Base-by-base conservation (phyloP, 495 filamentous ascomycete species). In the Penicillium chermesinum region DNA sequence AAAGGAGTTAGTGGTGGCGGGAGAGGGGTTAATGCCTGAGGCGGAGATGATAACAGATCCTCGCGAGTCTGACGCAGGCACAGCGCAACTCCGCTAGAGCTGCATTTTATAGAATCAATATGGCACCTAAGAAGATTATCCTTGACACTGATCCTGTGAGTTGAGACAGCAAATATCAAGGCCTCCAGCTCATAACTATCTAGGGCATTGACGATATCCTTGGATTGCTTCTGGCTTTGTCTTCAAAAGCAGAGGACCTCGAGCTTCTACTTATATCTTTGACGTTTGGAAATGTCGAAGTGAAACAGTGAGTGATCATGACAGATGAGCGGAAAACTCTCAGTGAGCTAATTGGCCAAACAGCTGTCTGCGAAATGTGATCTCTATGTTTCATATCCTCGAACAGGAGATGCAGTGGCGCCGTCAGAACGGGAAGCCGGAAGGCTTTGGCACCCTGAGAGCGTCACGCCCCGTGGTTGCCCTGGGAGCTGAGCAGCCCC, bases 181-280 rank as follows among this genome's bases (percentile, higher is more conserved):
- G n/a, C n/a, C n/a, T n/a, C n/a, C n/a, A 41, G 41, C 46, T 49
- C 10, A 41, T n/a, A 5, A 27, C 21, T 6, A 33, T 32, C 10
- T 21, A 83, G 88, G 93, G 93, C 39, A 86, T 90, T 57, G 93
- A 99, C 67, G 93, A 99, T 75, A 77, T 94, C 41, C 75, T 96
- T 33, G 94, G 89, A 7, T 66, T 88, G 54, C 72, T 98, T 40
- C 79, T 97, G 7, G 91, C 93, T 6, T 79, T 96, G 43, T 84
- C 88, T 13, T 83, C 89, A 15, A 78, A 75, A n/a, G 76, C 85
- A 0, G 85, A 95, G 53, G 91, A 96, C 52, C 74, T 97, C 14
- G 88, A 97, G 59, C 73, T 97, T 18, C 65, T 86, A n/a, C 72
- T 99, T 49, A 82, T 99, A 30, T 95, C 91, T 0, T 76, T 96